These are phyloP conservation scores for Warburgia ugandensis DNA, from an alignment of 164 flowering plant species.

Conservation along the genomic window DNA sequence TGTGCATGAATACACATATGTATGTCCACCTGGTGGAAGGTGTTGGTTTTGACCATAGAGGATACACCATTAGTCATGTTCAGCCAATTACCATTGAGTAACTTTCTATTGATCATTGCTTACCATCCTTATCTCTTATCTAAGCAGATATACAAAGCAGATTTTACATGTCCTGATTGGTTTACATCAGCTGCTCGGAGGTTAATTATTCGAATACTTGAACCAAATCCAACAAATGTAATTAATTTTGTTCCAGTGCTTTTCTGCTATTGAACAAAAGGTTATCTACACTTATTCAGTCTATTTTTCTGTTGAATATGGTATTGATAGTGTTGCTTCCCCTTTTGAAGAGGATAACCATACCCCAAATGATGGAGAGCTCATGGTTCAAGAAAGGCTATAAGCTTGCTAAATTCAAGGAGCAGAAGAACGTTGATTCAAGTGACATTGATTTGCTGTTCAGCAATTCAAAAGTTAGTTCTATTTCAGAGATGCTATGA, in stretches of 20 bases:
- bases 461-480: constrained; percentile 6
- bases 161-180: constrained; percentile 15
- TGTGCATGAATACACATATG: too few species aligned
- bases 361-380: constrained; percentile 7
- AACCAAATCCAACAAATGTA: constrained; percentile 15
- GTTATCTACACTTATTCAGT: too few species aligned
- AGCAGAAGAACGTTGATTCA: constrained; percentile 1
- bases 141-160: constrained; percentile 16
- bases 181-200: constrained; percentile 11
- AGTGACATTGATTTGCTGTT: constrained; percentile 6
- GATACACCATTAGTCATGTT: too few species aligned
- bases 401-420: constrained; percentile 7
- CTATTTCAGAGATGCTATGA: too few species aligned
- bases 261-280: too few species aligned
- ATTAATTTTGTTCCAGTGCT: background rate
- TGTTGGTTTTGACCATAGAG: too few species aligned
- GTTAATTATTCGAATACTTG: constrained; percentile 8
- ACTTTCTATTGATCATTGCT: too few species aligned
- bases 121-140: too few species aligned
- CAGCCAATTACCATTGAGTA: too few species aligned
- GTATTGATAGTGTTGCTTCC: background rate
- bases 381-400: constrained; percentile 12
- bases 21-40: too few species aligned
- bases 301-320: background rate
- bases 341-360: constrained; percentile 3